Base-by-base conservation (phyloP, 2,329 filamentous ascomycete genomes). In the Orbilia javanica region DNA sequence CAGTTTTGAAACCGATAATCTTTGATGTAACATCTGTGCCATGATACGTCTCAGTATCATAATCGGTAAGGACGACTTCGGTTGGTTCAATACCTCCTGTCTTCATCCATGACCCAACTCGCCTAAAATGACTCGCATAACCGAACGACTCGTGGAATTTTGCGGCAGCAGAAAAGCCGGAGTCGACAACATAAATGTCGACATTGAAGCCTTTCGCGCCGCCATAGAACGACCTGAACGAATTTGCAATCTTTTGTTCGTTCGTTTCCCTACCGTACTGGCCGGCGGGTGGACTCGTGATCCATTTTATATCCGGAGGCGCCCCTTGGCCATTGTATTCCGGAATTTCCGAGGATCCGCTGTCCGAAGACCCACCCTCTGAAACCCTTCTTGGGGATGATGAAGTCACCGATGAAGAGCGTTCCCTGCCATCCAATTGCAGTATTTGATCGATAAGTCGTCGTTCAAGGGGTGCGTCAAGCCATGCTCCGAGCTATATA, bases 111-210 rank as follows among this genome's bases (percentile, higher is more conserved):
- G 20, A 22, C 13, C 62, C 48, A 6, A 76, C 42, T 29, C 57
- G 72, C 8, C 22, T 18, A 0, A 36, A 31, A 8, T 39, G n/a
- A 20, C 44, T 13, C 1, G 57, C 44, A 3, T 42, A 25, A 6
- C 22, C 44, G 22, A 76, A 64, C 22, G 66, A 64, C 8, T 48
- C 11, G 25, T 68, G 65, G 2, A 50, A 1, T 8, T 15, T 11
- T 4, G 72, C 65, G 0, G 20, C 5, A 6, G 29, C 3, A 11
- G 39, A 53, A 6, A 76, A 52, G 3, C 72, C 72, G 3, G 44
- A 52, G 18, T 76, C 72, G n/a, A 76, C 15, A n/a, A 76, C 34
- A 42, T 69, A 76, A 8, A 76, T 29, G 42, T 76, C 64, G 5
- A 76, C 25, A 10, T 20, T 53, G 13, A 1, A n/a, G n/a, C 72